These are phyloP conservation scores for Zasmidium citrigriseum DNA, from an alignment of 2,329 filamentous ascomycete species.

Conservation along the genomic window DNA sequence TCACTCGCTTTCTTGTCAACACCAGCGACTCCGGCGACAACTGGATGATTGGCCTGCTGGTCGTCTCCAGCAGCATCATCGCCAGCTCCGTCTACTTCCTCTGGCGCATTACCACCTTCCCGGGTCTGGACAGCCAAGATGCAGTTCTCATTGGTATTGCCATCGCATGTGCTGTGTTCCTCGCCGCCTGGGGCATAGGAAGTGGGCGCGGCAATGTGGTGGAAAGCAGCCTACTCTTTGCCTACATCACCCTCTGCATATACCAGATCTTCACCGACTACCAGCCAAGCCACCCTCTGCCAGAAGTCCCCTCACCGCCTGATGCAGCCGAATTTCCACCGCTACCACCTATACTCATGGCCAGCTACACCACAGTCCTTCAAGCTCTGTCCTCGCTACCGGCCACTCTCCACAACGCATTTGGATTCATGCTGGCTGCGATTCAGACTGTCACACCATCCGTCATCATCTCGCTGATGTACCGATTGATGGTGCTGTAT, in stretches of 20 bases:
- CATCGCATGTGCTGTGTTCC: slow-evolving; percentile 87
- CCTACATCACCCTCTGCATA: slow-evolving; percentile 96
- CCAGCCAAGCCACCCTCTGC: slow-evolving; percentile 64
- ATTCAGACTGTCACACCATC: slow-evolving; percentile 95
- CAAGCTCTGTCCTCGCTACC: slow-evolving; percentile 83
- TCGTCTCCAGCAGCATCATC: slow-evolving; percentile 86
- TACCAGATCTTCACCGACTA: slow-evolving; percentile 99
- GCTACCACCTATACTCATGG: slow-evolving; percentile 97
- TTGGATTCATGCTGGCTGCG: slow-evolving; percentile 85
- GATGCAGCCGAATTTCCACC: slow-evolving; percentile 77
- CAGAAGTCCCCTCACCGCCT: slow-evolving; percentile 58
- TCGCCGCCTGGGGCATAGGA: slow-evolving; percentile 91
- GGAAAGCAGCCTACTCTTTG: slow-evolving; percentile 91
- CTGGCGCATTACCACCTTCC: slow-evolving; percentile 91
- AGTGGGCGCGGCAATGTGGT: slow-evolving; percentile 93
- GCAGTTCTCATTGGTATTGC: slow-evolving; percentile 89
- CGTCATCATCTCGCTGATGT: slow-evolving; percentile 91
- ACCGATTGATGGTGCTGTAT: slow-evolving; percentile 93
- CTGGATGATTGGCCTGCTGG: slow-evolving; percentile 91
- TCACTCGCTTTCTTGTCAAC: slow-evolving; percentile 94
- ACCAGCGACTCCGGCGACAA: slow-evolving; percentile 83
- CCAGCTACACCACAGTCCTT: slow-evolving; percentile 88
- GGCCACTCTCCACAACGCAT: slow-evolving; percentile 76
- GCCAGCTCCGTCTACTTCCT: slow-evolving; percentile 94
- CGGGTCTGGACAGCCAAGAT: slow-evolving; percentile 88